Evolutionary conservation across 164 flowering plant genomes (phyloP).

Genomic region (Vitis rupestris): DNA sequence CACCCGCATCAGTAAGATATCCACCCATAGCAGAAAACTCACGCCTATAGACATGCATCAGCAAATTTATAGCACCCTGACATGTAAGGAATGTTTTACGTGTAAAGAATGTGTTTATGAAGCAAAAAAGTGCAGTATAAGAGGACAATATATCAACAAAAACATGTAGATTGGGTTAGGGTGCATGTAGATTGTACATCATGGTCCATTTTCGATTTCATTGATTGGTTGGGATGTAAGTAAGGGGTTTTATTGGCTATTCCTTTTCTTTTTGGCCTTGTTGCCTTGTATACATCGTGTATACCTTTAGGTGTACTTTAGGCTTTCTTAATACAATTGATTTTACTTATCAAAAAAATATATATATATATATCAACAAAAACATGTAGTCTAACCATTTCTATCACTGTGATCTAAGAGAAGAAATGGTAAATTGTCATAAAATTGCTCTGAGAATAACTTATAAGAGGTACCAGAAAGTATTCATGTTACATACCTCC

Average conservation of each 20-base stretch:
- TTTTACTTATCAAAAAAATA: too few species aligned
- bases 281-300: too few species aligned
- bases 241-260: too few species aligned
- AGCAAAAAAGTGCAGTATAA: neutral
- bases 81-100: neutral
- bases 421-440: neutral
- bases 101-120: conserved; percentile 2
- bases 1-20: conserved; percentile 95
- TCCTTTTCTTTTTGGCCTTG: too few species aligned
- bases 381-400: too few species aligned
- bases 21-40: conserved; percentile 94
- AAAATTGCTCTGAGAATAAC: neutral
- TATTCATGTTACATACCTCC: conserved; percentile 57
- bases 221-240: too few species aligned
- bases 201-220: too few species aligned
- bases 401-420: too few species aligned
- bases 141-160: neutral
- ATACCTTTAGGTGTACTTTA: too few species aligned
- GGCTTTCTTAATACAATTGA: too few species aligned
- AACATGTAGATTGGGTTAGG: neutral
- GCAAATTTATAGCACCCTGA: conserved; percentile 91
- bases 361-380: too few species aligned
- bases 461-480: neutral
- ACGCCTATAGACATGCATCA: conserved; percentile 81
- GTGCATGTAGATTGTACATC: too few species aligned